Evolutionary conservation across 1,139 yeast species (phyloP).

Genomic region (Scheffersomyces titani): DNA sequence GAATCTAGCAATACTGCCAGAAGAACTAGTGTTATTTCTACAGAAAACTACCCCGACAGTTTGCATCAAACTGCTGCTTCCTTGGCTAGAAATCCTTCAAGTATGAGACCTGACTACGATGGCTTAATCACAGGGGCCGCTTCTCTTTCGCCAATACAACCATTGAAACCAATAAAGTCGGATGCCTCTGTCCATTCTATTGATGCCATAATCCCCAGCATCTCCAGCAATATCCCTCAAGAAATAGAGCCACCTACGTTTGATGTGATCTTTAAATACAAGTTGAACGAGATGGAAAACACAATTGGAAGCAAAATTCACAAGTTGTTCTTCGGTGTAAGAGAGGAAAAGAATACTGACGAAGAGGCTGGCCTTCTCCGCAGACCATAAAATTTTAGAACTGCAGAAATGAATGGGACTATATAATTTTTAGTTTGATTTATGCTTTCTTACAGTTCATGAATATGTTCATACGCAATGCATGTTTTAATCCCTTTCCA

Average conservation of each 20-base stretch:
- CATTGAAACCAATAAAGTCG: conserved; percentile 24
- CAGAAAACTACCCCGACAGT: conserved; percentile 3
- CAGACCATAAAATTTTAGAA: neutral
- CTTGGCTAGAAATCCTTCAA: conserved; percentile 39
- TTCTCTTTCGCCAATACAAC: conserved; percentile 16
- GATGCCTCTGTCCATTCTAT: conserved; percentile 19
- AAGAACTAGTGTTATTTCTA: conserved; percentile 20
- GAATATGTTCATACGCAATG: neutral
- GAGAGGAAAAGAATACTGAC: conserved; percentile 3
- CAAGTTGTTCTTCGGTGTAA: conserved; percentile 1
- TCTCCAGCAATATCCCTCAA: conserved; percentile 19
- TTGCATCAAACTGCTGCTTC: conserved; percentile 34
- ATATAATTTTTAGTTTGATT: neutral
- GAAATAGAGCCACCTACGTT: conserved; percentile 44
- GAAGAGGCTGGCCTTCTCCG: conserved; percentile 6
- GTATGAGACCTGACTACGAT: conserved; percentile 32
- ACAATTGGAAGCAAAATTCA: conserved; percentile 1
- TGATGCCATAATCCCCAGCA: conserved; percentile 17
- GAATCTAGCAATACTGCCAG: conserved; percentile 4
- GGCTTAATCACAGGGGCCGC: conserved; percentile 34
- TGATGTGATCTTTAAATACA: conserved; percentile 31
- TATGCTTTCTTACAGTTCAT: neutral
- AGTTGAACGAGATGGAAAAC: conserved; percentile 15
- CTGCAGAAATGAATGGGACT: neutral
- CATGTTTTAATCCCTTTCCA: neutral